Conservation (phyloP, 805 yeast species). For the Henningerozyma blattae region DNA sequence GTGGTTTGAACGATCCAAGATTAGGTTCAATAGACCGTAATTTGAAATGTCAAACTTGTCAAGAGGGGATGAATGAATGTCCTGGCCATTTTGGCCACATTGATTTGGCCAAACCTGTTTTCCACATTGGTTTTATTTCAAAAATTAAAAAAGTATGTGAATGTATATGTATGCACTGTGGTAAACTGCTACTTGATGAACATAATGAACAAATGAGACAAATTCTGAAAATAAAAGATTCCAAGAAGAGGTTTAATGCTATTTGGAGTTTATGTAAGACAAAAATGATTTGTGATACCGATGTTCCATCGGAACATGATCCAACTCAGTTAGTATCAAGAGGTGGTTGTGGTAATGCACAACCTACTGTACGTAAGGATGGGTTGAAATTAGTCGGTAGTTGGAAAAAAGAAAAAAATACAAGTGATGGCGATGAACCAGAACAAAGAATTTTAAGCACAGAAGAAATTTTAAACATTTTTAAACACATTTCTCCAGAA, state of each 20-base stretch:
- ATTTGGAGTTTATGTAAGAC: conserved; percentile 90
- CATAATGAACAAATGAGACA: conserved; percentile 58
- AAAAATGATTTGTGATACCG: conserved; percentile 93
- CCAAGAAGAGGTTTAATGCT: conserved; percentile 92
- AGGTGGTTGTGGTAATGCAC: conserved; percentile 98
- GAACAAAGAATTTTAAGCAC: conserved; percentile 85
- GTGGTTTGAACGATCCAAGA: conserved; percentile 95
- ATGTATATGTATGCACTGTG: conserved; percentile 98
- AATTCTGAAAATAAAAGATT: conserved; percentile 81
- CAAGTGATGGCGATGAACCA: conserved; percentile 77
- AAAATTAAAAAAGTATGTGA: conserved; percentile 93
- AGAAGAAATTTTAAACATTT: conserved; percentile 78
- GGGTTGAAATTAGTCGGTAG: conserved; percentile 95
- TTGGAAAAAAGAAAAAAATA: conserved; percentile 81
- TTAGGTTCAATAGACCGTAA: conserved; percentile 95
- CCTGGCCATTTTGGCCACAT: conserved; percentile 99
- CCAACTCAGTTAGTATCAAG: conserved; percentile 43
- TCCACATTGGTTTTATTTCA: conserved; percentile 90
- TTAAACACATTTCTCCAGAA: conserved; percentile 78
- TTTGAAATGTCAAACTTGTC: conserved; percentile 97
- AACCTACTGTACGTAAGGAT: conserved; percentile 91
- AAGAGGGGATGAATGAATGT: conserved; percentile 98
- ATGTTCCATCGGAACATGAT: conserved; percentile 54
- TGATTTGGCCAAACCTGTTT: conserved; percentile 95
- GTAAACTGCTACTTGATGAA: conserved; percentile 84